phyloP scores from a whole-genome alignment of 2,329 filamentous ascomycete species.

The Fusarium beomiforme region DNA sequence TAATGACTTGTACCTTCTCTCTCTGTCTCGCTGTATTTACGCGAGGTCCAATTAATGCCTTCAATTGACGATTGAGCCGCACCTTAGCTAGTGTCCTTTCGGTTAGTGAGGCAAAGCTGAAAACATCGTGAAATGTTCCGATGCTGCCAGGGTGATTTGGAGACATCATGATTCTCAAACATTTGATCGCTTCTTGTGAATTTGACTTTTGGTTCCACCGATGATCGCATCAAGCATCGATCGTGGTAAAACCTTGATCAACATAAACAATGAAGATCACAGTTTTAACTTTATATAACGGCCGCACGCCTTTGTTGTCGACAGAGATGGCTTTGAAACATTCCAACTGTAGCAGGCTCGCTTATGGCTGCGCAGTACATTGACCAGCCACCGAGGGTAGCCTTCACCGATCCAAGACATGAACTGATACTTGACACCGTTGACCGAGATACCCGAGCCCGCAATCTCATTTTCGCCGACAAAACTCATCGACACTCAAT shows the following conservation, averaged over 20 bases:
- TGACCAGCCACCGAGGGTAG: neutral
- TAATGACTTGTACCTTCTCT: neutral
- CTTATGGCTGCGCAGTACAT: neutral
- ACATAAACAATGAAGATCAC: neutral
- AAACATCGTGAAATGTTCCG: neutral
- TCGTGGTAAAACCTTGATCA: neutral
- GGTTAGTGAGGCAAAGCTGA: neutral
- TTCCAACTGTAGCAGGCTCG: accelerated
- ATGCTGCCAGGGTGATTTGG: neutral
- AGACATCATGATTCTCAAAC: neutral
- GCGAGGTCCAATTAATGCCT: accelerated
- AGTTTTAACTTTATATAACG: neutral
- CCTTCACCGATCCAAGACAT: neutral
- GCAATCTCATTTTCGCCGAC: neutral
- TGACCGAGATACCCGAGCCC: constrained; percentile 1
- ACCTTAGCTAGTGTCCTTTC: neutral
- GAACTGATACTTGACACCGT: neutral
- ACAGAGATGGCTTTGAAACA: accelerated
- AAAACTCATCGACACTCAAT: neutral
- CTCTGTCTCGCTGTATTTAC: neutral
- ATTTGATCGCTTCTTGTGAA: no score
- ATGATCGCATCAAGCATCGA: no score
- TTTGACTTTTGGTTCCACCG: no score
- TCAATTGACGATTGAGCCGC: neutral
- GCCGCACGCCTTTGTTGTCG: accelerated